Evolutionary conservation across 805 yeast genomes (phyloP), one percentile per base, ranked within the genome.

Genomic region (Sugiyamaella chiloensis): DNA sequence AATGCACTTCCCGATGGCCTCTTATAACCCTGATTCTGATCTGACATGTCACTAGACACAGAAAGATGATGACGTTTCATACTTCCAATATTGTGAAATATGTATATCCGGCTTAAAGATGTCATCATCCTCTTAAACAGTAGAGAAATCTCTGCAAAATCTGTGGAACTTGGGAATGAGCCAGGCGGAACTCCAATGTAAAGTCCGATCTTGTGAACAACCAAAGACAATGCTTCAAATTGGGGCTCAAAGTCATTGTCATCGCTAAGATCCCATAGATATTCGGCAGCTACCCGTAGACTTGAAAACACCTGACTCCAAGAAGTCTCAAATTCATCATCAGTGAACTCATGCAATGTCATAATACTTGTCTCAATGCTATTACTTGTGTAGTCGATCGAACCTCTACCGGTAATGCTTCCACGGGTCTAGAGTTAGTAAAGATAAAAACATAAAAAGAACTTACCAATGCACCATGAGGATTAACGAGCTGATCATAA

Each of bases 101-200:
- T 40, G 30, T 56, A 53, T 19, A 55, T 35, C 16, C 54, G 47
- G 27, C 52, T 47, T 24, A 57, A 32, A 8, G 50, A 32, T 14
- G 42, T 47, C 48, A 55, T 50, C 41, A 52, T 45, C 12, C 52
- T 42, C 12, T 56, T 51, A 44, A 47, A 57, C 12, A 52, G 37
- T 14, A 52, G 42, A 5, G 56, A 45, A 8, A 55, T 30, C 20
- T 45, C 56, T 16, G 45, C 39, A 14, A 32, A 24, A 17, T 53
- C 52, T 11, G 40, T 14, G n/a, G 54, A 39, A 29, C 46, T 31
- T 9, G 57, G 59, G 26, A 45, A 41, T 3, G 58, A 40, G 7
- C 59, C 59, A 8, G 56, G 54, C 2, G 59, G 59, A 34, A 55
- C 48, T 6, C 60, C 60, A 2, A 56, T 50, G 31, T 48, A 44